phyloP scores from a whole-genome alignment of 2,329 filamentous ascomycete species.

The Venturia aucupariae region DNA sequence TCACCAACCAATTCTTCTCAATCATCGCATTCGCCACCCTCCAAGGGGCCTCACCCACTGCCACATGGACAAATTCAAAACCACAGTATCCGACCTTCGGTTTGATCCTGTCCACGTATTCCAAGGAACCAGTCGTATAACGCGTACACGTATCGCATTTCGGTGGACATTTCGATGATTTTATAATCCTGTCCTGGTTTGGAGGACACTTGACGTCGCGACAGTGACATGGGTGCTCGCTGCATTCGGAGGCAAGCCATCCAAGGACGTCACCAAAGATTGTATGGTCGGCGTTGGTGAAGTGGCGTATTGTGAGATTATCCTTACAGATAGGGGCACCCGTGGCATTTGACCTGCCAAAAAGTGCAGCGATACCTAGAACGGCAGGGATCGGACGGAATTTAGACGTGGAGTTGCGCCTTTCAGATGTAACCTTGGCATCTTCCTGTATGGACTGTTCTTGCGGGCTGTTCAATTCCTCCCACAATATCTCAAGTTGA shows the following conservation, averaged over 20 bases:
- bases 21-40: constrained; percentile 12
- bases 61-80: constrained; percentile 8
- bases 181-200: background rate
- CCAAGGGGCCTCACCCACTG: constrained; percentile 1
- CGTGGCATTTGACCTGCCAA: background rate
- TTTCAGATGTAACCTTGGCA: background rate
- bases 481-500: background rate
- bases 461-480: background rate
- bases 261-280: constrained; percentile 13
- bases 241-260: constrained; percentile 9
- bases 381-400: background rate
- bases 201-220: background rate
- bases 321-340: background rate
- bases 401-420: background rate
- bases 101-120: background rate
- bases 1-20: constrained; percentile 13
- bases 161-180: background rate
- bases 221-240: constrained; percentile 7
- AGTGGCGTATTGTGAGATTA: background rate
- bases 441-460: background rate
- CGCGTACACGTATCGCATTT: constrained; percentile 1
- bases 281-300: constrained; percentile 6
- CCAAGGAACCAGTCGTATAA: background rate
- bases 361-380: background rate
- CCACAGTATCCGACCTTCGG: constrained; percentile 4